Base-by-base conservation (phyloP, 1,284 basidiomycete species). In the Ganoderma lucidum region DNA sequence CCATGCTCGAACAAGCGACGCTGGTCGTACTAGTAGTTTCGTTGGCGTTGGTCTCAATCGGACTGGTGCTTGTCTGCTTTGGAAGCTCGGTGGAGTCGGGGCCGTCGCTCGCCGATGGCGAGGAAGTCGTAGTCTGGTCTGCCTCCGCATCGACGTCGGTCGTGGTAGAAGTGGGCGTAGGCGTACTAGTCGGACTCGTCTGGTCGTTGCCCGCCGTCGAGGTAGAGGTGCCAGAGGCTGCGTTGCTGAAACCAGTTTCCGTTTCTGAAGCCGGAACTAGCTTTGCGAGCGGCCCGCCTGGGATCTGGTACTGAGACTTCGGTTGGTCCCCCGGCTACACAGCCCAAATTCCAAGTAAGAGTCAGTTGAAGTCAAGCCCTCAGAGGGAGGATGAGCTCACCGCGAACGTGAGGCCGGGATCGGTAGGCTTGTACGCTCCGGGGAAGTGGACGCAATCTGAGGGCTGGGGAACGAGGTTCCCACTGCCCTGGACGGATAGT, bases 381-480 rank as follows among this genome's bases (percentile, higher is more conserved):
- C 5, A 14, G 17, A 19, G 17, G 15, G 15, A 0, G 17, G 15
- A 32, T 9, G 30, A 6, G 19, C 55, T 56, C 32, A 56, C 55
- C 6, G 55, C 55, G 19, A 56, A 56, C 17, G 55, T 56, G 6
- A 56, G 19, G 17, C 55, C 55, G 19, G 55, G 55, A n/a, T 56
- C 55, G 8, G 55, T 35, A 17, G 55, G 32, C 55, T 56, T 56
- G 55, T 56, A 56, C 17, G 55, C 55, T 35, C 55, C 32, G 19
- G 55, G 55, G 32, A 56, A 56, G 32, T 56, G 55, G 17, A 56
- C 55, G 32, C 19, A 56, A n/a, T 56, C 55, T 5, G 55, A 56
- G 2, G 55, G 3, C 19, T 56, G 32, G 8, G 55, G 55, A 2
- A 56, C 55, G 32, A 56, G 55, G 17, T 56, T 35, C 8, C 55